Conservation (phyloP, 2,329 filamentous ascomycete genomes). For the Immersiporthe knoxdaviesiana region DNA sequence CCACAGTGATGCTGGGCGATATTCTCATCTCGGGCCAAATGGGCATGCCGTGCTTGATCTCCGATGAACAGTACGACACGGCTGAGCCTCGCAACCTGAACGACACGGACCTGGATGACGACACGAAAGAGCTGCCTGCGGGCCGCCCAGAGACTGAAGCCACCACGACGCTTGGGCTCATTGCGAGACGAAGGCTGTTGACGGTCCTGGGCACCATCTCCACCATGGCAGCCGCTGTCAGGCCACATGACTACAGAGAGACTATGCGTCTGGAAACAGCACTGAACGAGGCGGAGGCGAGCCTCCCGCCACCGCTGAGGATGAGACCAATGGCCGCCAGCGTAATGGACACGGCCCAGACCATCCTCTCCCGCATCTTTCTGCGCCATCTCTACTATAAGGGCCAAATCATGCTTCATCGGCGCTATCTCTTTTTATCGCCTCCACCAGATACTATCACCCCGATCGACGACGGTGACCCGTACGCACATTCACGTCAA, state of each 20-base stretch:
- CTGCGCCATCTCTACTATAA: constrained; percentile 37
- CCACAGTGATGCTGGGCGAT: constrained; percentile 10
- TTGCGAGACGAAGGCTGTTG: constrained; percentile 25
- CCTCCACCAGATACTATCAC: not conserved
- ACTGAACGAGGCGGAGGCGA: constrained; percentile 33
- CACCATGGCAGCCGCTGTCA: constrained; percentile 25
- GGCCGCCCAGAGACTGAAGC: constrained; percentile 13
- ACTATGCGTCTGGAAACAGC: constrained; percentile 33
- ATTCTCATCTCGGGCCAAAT: constrained; percentile 21
- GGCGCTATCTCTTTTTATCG: constrained; percentile 33
- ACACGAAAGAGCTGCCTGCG: constrained; percentile 13
- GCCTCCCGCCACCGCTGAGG: constrained; percentile 34
- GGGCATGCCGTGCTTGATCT: constrained; percentile 18
- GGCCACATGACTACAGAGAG: constrained; percentile 30
- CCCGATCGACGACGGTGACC: constrained; percentile 11
- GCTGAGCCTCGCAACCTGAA: constrained; percentile 15
- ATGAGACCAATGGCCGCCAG: constrained; percentile 30
- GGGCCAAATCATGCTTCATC: constrained; percentile 39
- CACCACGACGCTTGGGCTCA: constrained; percentile 9
- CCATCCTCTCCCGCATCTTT: constrained; percentile 37
- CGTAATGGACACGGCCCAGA: constrained; percentile 33
- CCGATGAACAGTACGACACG: constrained; percentile 16
- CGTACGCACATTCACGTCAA: constrained; percentile 35
- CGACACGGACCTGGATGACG: constrained; percentile 11
- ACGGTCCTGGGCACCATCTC: constrained; percentile 22